phyloP scores from a whole-genome alignment of 2,329 filamentous ascomycete species.

The Stachybotrys chartarum region DNA sequence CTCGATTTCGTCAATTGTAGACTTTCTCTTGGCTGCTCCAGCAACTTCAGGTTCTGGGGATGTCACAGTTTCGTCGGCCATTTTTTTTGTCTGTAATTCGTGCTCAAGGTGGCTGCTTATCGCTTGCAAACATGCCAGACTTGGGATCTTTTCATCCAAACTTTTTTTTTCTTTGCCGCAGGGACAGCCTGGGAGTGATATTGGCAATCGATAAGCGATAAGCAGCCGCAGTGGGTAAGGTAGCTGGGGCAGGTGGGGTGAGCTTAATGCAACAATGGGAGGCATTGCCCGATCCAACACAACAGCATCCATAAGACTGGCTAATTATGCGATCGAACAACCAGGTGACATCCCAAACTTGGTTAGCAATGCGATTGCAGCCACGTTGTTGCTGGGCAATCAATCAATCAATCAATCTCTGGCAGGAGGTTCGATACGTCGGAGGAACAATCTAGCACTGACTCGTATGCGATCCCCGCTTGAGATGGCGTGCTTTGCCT shows the following conservation, averaged over 20 bases:
- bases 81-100: background rate
- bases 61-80: background rate
- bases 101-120: background rate
- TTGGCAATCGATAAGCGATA: constrained; percentile 17
- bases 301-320: too few relatives aligned
- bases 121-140: background rate
- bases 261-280: too few relatives aligned
- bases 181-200: background rate
- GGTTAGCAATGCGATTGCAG: too few relatives aligned
- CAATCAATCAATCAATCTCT: too few relatives aligned
- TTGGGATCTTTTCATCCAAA: constrained; percentile 3
- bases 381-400: too few relatives aligned
- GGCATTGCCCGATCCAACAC: too few relatives aligned
- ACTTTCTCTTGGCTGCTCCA: constrained; percentile 57
- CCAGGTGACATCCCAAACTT: too few relatives aligned
- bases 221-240: constrained; percentile 2
- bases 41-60: constrained; percentile 5
- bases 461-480: too few relatives aligned
- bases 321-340: too few relatives aligned
- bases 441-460: too few relatives aligned
- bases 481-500: too few relatives aligned
- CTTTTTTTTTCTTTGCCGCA: background rate
- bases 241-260: background rate
- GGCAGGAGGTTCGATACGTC: too few relatives aligned
- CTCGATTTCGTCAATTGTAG: constrained; percentile 66